A percentile compares a stretch with the other conserved stretches of the same genome.
Conservation (phyloP, 2,329 filamentous ascomycete genomes). For the Pseudocercospora macadamiae region DNA sequence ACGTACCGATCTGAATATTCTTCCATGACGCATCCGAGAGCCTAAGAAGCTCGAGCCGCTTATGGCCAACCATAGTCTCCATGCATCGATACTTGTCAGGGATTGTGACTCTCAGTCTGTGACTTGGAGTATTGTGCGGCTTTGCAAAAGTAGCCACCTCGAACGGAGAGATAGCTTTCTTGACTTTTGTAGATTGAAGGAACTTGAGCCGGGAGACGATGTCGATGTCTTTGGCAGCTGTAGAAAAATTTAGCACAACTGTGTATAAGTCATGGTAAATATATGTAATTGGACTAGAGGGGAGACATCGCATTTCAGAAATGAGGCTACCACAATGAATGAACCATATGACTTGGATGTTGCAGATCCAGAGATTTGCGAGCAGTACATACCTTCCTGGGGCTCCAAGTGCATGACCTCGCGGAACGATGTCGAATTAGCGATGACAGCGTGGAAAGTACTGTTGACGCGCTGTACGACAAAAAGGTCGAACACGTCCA, state of each 20-base stretch:
- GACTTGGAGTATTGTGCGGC: neutral
- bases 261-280: too few species aligned
- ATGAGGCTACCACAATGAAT: too few species aligned
- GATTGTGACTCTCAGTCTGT: neutral
- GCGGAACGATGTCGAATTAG: neutral
- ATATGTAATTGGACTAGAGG: too few species aligned
- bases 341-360: too few species aligned
- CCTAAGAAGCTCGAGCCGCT: neutral
- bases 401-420: neutral
- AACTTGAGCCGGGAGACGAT: neutral
- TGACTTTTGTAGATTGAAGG: neutral
- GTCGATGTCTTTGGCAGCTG: neutral
- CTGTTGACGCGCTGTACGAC: slow-evolving; percentile 24
- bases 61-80: neutral
- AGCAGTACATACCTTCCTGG: neutral
- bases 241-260: neutral
- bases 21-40: neutral
- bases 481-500: slow-evolving; percentile 6
- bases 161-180: neutral
- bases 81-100: too few species aligned
- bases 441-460: slow-evolving; percentile 18
- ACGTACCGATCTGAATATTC: neutral
- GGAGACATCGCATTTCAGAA: too few species aligned
- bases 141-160: neutral
- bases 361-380: neutral